Base-by-base conservation (phyloP, 1,139 yeast genomes). In the Debaryomycetaceae sp. region DNA sequence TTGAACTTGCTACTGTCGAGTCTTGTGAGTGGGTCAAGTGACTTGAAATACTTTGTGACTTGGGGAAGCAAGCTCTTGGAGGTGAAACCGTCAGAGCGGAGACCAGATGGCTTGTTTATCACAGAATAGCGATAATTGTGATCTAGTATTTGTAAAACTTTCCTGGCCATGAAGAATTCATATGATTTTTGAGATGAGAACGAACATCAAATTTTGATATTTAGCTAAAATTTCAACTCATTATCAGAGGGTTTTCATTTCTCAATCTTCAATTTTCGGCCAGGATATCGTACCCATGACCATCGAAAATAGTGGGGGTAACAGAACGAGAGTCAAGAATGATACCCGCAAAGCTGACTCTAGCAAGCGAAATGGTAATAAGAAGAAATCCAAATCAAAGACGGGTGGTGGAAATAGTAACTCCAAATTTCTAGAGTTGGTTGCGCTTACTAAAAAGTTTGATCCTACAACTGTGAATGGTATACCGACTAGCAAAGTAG, bases 401-500 rank as follows among this genome's bases (percentile, higher is more conserved):
- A 40, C 37, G 36, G 45, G 27, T 29, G 42, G 38, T 34, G 43
- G 39, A 34, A 48, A 39, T 42, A 46, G 39, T 24, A 54, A 52
- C 37, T 44, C 45, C 24, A 39, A 50, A 23, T 50, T 40, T 33
- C 34, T 46, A 13, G 53, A 49, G 34, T 45, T 49, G 14, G 39
- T 62, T 29, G 66, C 68, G 49, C 55, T 69, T 9, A 45, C 66
- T 23, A 60, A 61, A 38, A 50, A 51, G 17, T 60, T 53, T 45
- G 55, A 53, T 27, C 74, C 74, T 3, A 56, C 66, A 3, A 68
- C 74, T 1, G 58, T 69, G n/a, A 69, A 69, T 48, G 74, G 74
- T 0, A 51, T 58, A 2, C 58, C 67, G 2, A 27, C 31, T 27
- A 7, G 11, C 11, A 27, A 27, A 27, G 31, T 27, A 11, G 11